These are phyloP conservation scores for Strobilomyces echinocephalus DNA, from an alignment of 768 basidiomycete genomes.

Conservation along the genomic window DNA sequence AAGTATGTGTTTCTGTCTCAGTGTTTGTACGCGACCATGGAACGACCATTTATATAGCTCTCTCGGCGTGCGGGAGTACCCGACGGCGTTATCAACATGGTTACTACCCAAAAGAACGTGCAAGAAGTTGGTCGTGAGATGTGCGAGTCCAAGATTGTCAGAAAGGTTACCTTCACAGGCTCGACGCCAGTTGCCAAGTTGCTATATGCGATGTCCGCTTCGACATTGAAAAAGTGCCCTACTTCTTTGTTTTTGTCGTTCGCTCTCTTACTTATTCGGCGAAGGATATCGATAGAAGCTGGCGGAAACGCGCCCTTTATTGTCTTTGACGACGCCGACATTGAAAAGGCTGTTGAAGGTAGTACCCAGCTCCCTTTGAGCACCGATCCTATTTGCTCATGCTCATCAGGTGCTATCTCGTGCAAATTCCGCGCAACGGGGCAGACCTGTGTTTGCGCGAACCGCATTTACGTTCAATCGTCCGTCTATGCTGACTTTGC, in stretches of 20 bases:
- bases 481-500: constrained; percentile 91
- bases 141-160: constrained; percentile 81
- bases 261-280: background rate
- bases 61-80: constrained; percentile 88
- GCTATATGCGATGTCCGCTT: constrained; percentile 66
- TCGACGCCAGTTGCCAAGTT: constrained; percentile 78
- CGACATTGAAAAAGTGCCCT: constrained; percentile 74
- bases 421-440: constrained; percentile 81
- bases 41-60: constrained; percentile 43
- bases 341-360: constrained; percentile 89
- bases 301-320: constrained; percentile 97
- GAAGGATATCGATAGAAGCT: constrained; percentile 71
- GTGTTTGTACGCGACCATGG: background rate
- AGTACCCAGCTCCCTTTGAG: background rate
- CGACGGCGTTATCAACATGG: constrained; percentile 90
- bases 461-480: constrained; percentile 90
- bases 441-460: constrained; percentile 85
- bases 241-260: background rate
- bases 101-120: constrained; percentile 84
- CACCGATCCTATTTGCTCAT: background rate
- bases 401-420: constrained; percentile 51
- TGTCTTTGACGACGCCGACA: constrained; percentile 93
- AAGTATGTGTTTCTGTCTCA: constrained; percentile 42
- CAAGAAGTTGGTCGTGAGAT: constrained; percentile 88
- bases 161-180: constrained; percentile 90